A percentile compares a stretch with the other conserved stretches of the same genome.
Evolutionary conservation across 306 rosid genomes (phyloP).

Genomic region (Carpinus viminea): DNA sequence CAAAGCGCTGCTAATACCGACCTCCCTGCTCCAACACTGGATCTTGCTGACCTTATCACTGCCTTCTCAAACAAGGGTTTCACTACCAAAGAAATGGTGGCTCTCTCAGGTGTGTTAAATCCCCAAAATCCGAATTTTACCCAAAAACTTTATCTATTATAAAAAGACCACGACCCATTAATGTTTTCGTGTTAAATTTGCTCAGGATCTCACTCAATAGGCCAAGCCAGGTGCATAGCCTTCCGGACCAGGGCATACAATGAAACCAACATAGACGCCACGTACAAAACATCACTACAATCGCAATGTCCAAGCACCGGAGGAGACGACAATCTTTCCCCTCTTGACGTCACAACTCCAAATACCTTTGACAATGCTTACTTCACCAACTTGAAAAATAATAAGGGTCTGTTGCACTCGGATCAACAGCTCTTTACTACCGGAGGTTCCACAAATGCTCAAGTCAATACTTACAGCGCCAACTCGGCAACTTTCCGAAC

Average conservation of each 20-base stretch:
- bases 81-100: conserved; percentile 36
- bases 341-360: conserved; percentile 8
- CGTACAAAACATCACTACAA: conserved; percentile 22
- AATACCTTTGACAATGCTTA: conserved; percentile 19
- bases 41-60: conserved; percentile 32
- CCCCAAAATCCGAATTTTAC: too few relatives aligned
- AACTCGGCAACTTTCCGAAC: neutral
- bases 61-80: conserved; percentile 45
- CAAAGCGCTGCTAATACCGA: conserved; percentile 24
- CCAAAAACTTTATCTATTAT: too few relatives aligned
- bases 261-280: conserved; percentile 39
- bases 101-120: conserved; percentile 40
- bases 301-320: conserved; percentile 33
- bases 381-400: conserved; percentile 3
- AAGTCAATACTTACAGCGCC: neutral
- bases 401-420: neutral
- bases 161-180: too few relatives aligned
- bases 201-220: conserved; percentile 45
- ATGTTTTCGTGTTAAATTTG: too few relatives aligned
- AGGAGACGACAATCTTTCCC: conserved; percentile 24
- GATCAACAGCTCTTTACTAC: neutral
- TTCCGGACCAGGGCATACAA: conserved; percentile 38
- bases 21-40: conserved; percentile 38
- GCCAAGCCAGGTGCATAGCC: conserved; percentile 28
- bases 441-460: neutral